Percentiles rank a stretch among this genome's conserved stretches.
These are phyloP conservation scores for Acer campestre DNA, from an alignment of 345 rosid species.

Conservation along the genomic window DNA sequence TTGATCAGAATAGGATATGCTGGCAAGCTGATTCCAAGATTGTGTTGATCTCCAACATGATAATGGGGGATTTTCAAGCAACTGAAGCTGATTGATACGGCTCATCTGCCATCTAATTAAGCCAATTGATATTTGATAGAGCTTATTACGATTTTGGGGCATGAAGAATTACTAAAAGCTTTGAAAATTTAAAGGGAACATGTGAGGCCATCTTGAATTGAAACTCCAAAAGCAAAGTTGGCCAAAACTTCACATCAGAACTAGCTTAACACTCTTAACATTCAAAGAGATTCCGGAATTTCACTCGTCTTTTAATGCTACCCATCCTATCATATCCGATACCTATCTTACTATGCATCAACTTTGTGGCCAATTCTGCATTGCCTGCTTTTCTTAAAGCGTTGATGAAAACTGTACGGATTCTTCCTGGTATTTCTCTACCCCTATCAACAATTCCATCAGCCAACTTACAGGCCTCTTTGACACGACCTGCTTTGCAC, in stretches of 20 bases:
- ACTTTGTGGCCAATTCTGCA: slow-evolving; percentile 74
- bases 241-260: background rate
- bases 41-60: background rate
- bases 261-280: slow-evolving; percentile 23
- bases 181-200: background rate
- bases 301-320: slow-evolving; percentile 71
- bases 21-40: background rate
- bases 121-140: background rate
- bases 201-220: slow-evolving; percentile 1
- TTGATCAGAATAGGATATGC: background rate
- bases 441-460: slow-evolving; percentile 87
- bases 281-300: slow-evolving; percentile 65
- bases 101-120: background rate
- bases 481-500: slow-evolving; percentile 75
- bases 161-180: background rate
- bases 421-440: slow-evolving; percentile 75
- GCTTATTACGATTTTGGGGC: background rate
- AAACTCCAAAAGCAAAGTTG: background rate
- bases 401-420: slow-evolving; percentile 73
- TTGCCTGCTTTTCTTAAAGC: slow-evolving; percentile 89
- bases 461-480: slow-evolving; percentile 85
- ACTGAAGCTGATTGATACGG: background rate
- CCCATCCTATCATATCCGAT: slow-evolving; percentile 81
- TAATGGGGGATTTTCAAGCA: background rate
- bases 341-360: slow-evolving; percentile 90